Base-by-base conservation (phyloP, 2,329 filamentous ascomycete genomes). In the Colletotrichum godetiae region DNA sequence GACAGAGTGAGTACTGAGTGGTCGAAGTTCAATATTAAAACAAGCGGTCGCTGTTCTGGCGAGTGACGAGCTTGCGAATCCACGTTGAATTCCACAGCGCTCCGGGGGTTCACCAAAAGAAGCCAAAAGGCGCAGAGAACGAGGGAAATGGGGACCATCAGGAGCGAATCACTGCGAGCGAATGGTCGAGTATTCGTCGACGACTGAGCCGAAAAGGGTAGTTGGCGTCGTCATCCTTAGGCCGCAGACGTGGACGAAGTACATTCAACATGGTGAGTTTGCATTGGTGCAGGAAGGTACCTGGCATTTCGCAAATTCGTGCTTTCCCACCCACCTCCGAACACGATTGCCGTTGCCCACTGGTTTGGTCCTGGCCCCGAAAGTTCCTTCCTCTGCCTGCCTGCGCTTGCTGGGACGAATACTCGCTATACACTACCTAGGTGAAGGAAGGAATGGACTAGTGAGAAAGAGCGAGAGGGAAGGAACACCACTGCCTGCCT, bases 161-260 rank as follows among this genome's bases (percentile, higher is more conserved):
- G 19, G 42, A 65, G 52, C 46, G 49, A 49, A 46, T 22, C 29
- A 49, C 7, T 10, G 42, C 8, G 42, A 49, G 42, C 19, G 42
- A n/a, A 22, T 22, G 42, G 42, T n/a, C 42, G 42, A 49, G 42
- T 49, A n/a, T 24, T 56, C 53, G 53, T 29, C 53, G 53, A 56
- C 27, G n/a, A 56, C 53, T 12, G 13, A 56, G 24, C 71, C 67
- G 55, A 71, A 73, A 72, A 49, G 52, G 61, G 71, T 61, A 74
- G 72, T 33, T 63, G 72, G 72, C 72, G 71, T 73, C 72, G 72
- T 74, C 72, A 74, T 67, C 72, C 68, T 72, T 57, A 74, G 72
- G 68, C 55, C 56, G 62, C 62, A 72, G 68, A 72, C 68, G 37
- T 49, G 53, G 37, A 42, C 27, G 27, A 29, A 29, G 27, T 29